A percentile compares a stretch with the other conserved stretches of the same genome.
Evolutionary conservation across 2,329 filamentous ascomycete species (phyloP).

Genomic region (Phialophora expanda): DNA sequence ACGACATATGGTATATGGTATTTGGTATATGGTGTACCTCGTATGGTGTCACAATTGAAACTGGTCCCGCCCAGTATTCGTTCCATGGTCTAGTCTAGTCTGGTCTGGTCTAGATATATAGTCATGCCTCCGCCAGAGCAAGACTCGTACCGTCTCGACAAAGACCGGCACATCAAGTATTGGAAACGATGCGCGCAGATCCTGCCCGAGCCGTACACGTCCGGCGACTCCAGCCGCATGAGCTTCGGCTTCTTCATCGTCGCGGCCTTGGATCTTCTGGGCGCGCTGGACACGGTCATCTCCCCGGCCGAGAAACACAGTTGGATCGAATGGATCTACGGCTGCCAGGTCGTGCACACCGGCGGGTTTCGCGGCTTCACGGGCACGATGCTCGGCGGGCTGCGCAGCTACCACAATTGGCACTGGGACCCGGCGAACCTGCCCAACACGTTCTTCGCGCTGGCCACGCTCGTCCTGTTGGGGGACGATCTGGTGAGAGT

Average conservation of each 20-base stretch:
- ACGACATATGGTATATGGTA: neutral
- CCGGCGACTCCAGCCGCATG: slow-evolving; percentile 89
- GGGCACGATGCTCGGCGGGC: slow-evolving; percentile 62
- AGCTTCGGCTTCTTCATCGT: slow-evolving; percentile 88
- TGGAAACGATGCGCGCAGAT: slow-evolving; percentile 84
- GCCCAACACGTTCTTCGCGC: slow-evolving; percentile 86
- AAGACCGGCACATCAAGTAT: slow-evolving; percentile 79
- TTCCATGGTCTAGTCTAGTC: no score
- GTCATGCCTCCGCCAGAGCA: slow-evolving; percentile 6
- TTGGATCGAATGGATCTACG: slow-evolving; percentile 78
- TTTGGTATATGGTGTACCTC: neutral
- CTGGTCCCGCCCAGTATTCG: no score
- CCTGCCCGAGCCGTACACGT: slow-evolving; percentile 81
- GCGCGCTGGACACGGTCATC: slow-evolving; percentile 60
- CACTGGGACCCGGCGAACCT: slow-evolving; percentile 79
- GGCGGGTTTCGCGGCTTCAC: slow-evolving; percentile 91
- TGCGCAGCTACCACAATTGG: slow-evolving; percentile 58
- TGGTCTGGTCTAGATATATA: neutral
- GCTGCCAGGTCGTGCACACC: slow-evolving; percentile 74
- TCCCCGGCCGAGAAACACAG: slow-evolving; percentile 45
- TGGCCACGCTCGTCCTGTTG: slow-evolving; percentile 73
- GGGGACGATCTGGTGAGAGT: slow-evolving; percentile 69
- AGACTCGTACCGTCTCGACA: slow-evolving; percentile 53
- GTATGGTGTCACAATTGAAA: neutral
- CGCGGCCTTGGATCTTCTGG: slow-evolving; percentile 81